Evolutionary conservation across 2,329 filamentous ascomycete genomes (phyloP), one percentile per base, ranked within the genome.

Genomic region (Penicillium palitans): DNA sequence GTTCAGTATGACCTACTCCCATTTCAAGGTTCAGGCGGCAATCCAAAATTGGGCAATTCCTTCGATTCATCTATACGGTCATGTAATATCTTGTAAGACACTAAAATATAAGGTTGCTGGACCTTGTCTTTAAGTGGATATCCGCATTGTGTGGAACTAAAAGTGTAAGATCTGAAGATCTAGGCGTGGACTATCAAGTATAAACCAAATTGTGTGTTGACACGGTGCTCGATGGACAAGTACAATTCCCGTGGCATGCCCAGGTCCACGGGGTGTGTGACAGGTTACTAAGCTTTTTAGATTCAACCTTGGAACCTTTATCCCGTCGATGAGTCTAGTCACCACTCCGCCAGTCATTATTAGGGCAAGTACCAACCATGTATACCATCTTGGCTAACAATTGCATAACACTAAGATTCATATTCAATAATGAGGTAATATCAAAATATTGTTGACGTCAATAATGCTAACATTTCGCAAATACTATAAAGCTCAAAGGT

Each of bases 1-100:
- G 68, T 72, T 71, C 62, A 72, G 70, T 72, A 73, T 68, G 69
- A 72, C 66, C 64, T 72, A 68, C 61, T 67, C 66, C 68, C 61
- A 70, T 70, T 68, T 69, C 65, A 61, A 72, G 67, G 66, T 70
- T 71, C 66, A 67, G 65, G 65, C 63, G 68, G 68, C 66, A 70
- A 68, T 71, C 65, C 61, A 67, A 68, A 69, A 66, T 66, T 64
- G 62, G 69, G 64, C 64, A 66, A 64, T 64, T 56, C 61, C 57
- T 50, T 61, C 56, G 42, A 49, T 51, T 50, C 48, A 54, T 59
- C 50, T 50, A 48, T 7, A 8, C 33, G 40, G 33, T 33, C 33
- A 6, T 44, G 25, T 52, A 46, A 37, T 37, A 47, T 46, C 12
- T 3, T 42, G 41, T 45, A 45, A 42, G 21, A 13, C 40, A 17